Base-by-base conservation (phyloP, 2,329 filamentous ascomycete genomes). In the Verticillium klebahnii region DNA sequence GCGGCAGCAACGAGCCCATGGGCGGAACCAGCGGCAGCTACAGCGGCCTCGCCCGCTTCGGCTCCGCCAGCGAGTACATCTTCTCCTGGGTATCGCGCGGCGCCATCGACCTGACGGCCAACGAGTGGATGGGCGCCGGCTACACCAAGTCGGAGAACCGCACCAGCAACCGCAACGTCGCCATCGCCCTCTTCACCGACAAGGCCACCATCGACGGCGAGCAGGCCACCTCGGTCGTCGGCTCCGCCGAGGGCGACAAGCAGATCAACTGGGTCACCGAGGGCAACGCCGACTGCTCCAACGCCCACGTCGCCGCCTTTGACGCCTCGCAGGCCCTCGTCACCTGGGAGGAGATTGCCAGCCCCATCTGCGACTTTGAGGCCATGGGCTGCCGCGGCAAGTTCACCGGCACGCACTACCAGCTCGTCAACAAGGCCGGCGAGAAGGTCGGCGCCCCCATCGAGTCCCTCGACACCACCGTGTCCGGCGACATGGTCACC, bases 21-120 rank as follows among this genome's bases (percentile, higher is more conserved):
- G 85, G 85, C 50, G 85, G 85, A 59, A 88, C 85, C 82, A 77
- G 79, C n/a, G 85, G 85, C 34, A 86, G 83, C 2, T 88, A 86
- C 75, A 85, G 82, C 67, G 75, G 74, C 8, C 78, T 88, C 23
- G 81, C 81, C 14, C 80, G 81, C 5, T 86, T 87, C 72, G 72
- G 78, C 55, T 77, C 74, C 62, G 77, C 77, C 23, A 76, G 78
- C 59, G 75, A 77, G 1, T 88, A 88, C 71, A 84, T 87, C 73
- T 85, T 87, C 70, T 77, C 84, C 23, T 88, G 85, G 85, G 82
- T 85, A 17, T 86, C 85, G 0, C 82, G 85, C 19, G 85, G 85
- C 29, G 83, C 85, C 25, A 73, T 80, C 14, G 78, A 86, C 60
- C 74, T 88, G 15, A 79, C 77, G 5, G 72, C 72, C 52, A 85